Percentiles rank a stretch among this genome's conserved stretches.
phyloP scores from a whole-genome alignment of 495 filamentous ascomycete species.

The Venustampulla echinocandica region DNA sequence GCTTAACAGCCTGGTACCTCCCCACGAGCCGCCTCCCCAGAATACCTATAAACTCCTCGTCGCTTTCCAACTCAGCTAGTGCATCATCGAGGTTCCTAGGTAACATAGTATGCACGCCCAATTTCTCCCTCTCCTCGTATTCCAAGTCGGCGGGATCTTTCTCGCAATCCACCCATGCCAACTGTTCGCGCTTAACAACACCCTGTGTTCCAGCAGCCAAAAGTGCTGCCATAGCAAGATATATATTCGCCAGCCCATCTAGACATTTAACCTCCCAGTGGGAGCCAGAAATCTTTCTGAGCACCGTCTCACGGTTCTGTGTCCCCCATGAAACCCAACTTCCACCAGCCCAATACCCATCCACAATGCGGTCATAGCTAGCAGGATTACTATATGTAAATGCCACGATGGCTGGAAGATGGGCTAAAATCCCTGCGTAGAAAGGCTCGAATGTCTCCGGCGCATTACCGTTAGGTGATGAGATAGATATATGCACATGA shows the following conservation, averaged over 20 bases:
- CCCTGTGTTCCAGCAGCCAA: slow-evolving; percentile 59
- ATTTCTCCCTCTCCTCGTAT: slow-evolving; percentile 35
- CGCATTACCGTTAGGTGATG: slow-evolving; percentile 28
- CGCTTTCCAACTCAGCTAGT: slow-evolving; percentile 37
- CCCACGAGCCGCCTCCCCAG: slow-evolving; percentile 47
- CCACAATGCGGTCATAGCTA: slow-evolving; percentile 54
- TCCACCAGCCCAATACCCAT: slow-evolving; percentile 66
- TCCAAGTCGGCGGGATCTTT: slow-evolving; percentile 46
- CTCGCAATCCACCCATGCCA: slow-evolving; percentile 48
- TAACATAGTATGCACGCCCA: slow-evolving; percentile 46
- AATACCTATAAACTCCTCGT: slow-evolving; percentile 32
- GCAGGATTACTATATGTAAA: slow-evolving; percentile 51
- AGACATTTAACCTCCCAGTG: slow-evolving; percentile 66
- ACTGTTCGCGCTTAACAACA: slow-evolving; percentile 32
- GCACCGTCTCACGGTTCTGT: slow-evolving; percentile 62
- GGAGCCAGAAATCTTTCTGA: slow-evolving; percentile 50
- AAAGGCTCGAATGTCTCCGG: slow-evolving; percentile 38
- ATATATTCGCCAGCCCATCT: slow-evolving; percentile 68
- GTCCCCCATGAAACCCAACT: slow-evolving; percentile 69
- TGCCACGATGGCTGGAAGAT: slow-evolving; percentile 55
- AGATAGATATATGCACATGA: slow-evolving; percentile 61
- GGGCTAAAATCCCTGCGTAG: slow-evolving; percentile 57
- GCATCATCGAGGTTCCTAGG: slow-evolving; percentile 46
- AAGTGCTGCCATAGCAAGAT: slow-evolving; percentile 58
- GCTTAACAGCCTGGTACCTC: slow-evolving; percentile 53